phyloP scores from a whole-genome alignment of 345 rosid species.

The Citrus glauca region DNA sequence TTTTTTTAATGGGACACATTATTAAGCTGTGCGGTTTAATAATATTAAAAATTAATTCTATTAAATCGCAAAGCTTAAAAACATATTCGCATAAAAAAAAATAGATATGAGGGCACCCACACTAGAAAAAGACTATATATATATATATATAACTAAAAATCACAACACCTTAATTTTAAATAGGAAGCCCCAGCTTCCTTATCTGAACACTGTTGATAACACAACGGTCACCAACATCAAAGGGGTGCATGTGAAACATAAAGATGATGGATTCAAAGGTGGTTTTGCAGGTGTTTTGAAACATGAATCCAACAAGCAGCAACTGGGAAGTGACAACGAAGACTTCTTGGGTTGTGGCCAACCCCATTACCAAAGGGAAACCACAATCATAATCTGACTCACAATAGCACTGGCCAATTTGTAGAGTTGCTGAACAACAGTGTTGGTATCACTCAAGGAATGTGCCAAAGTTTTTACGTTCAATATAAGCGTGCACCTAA shows the following conservation, averaged over 20 bases:
- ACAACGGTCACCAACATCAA: slow-evolving; percentile 80
- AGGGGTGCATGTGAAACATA: slow-evolving; percentile 80
- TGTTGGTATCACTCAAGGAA: slow-evolving; percentile 70
- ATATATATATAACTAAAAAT: no score
- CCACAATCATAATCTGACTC: slow-evolving; percentile 40
- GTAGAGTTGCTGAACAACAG: slow-evolving; percentile 74
- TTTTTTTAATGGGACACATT: no score
- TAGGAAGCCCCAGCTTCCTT: neutral
- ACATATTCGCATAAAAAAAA: no score
- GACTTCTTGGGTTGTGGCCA: slow-evolving; percentile 55
- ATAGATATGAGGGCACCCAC: no score
- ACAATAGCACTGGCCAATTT: slow-evolving; percentile 66
- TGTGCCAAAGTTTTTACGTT: slow-evolving; percentile 67
- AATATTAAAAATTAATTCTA: no score
- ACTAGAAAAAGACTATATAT: no score
- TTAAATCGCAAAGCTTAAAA: no score
- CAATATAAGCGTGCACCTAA: slow-evolving; percentile 62
- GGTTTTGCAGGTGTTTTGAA: slow-evolving; percentile 79
- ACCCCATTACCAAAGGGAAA: slow-evolving; percentile 59
- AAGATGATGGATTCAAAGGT: slow-evolving; percentile 75
- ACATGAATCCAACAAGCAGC: slow-evolving; percentile 69
- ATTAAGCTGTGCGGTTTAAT: no score
- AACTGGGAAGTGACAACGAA: slow-evolving; percentile 56
- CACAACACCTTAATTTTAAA: no score
- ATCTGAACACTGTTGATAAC: slow-evolving; percentile 75